Evolutionary conservation across 805 yeast genomes (phyloP).

Genomic region (Metschnikowia lochheadii): DNA sequence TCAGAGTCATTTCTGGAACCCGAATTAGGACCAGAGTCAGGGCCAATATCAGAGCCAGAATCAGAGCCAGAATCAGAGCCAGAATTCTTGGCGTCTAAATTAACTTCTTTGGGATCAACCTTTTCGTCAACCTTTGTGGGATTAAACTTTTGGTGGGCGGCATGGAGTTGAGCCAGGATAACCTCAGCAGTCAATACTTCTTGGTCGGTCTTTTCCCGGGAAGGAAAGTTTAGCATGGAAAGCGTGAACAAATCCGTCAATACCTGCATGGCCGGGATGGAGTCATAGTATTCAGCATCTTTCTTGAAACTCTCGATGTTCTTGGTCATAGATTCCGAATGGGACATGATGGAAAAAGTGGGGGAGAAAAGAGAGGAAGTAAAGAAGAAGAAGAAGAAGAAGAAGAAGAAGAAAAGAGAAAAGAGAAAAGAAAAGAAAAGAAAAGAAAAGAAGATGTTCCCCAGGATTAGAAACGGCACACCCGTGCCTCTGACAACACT

Average conservation of each 20-base stretch:
- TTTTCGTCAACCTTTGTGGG: no score
- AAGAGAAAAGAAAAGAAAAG: no score
- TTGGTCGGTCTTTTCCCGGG: neutral
- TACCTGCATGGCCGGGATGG: constrained; percentile 15
- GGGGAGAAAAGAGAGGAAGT: neutral
- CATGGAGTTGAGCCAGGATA: neutral
- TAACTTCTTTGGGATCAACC: no score
- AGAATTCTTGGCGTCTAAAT: no score
- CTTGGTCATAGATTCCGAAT: constrained; percentile 22
- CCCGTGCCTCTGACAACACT: no score
- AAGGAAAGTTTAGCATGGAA: constrained; percentile 18
- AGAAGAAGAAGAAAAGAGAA: no score
- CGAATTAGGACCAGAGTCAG: neutral
- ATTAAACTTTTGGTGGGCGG: neutral
- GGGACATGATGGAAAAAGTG: constrained; percentile 11
- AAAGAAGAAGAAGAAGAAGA: no score
- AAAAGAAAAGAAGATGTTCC: no score
- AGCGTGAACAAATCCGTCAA: constrained; percentile 20
- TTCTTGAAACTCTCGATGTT: constrained; percentile 19
- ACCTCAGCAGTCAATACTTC: neutral
- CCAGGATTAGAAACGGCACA: no score
- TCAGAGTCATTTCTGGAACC: constrained; percentile 1
- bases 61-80: no score
- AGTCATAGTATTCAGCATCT: constrained; percentile 21
- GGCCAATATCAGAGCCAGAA: no score